Conservation (phyloP, 2,329 filamentous ascomycete genomes). For the Penicillium sp. region DNA sequence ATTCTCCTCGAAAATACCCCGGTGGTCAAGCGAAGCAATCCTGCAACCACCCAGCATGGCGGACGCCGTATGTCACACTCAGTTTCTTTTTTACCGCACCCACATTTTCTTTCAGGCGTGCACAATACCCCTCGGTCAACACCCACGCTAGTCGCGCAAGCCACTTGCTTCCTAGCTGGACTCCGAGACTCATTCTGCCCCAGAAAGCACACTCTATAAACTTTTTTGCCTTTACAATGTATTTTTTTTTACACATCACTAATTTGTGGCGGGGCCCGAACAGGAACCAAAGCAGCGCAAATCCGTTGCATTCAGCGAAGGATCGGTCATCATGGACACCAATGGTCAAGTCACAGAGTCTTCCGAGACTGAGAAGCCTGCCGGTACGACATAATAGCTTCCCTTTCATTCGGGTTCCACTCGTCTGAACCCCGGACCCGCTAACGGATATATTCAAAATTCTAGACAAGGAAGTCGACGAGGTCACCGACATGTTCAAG, state of each 20-base stretch:
- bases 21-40: slow-evolving; percentile 14
- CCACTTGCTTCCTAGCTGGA: slow-evolving; percentile 5
- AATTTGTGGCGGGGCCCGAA: slow-evolving; percentile 22
- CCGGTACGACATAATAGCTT: slow-evolving; percentile 64
- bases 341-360: slow-evolving; percentile 82
- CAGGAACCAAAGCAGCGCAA: slow-evolving; percentile 72
- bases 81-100: slow-evolving; percentile 40
- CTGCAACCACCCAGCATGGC: slow-evolving; percentile 36
- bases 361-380: slow-evolving; percentile 73
- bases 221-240: background rate
- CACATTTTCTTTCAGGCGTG: slow-evolving; percentile 40
- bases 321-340: slow-evolving; percentile 81
- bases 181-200: background rate
- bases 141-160: slow-evolving; percentile 21
- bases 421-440: slow-evolving; percentile 46
- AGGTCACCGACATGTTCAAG: slow-evolving; percentile 68
- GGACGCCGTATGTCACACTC: slow-evolving; percentile 45
- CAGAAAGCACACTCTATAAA: too few relatives aligned
- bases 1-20: background rate
- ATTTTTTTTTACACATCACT: slow-evolving; percentile 20
- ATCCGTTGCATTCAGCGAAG: slow-evolving; percentile 90
- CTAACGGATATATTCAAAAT: slow-evolving; percentile 13
- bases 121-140: slow-evolving; percentile 31
- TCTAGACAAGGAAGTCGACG: slow-evolving; percentile 60
- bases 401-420: slow-evolving; percentile 38